A percentile compares a stretch with the other conserved stretches of the same genome.
These are phyloP conservation scores for Acer negundo DNA, from an alignment of 345 rosid species.

Conservation along the genomic window DNA sequence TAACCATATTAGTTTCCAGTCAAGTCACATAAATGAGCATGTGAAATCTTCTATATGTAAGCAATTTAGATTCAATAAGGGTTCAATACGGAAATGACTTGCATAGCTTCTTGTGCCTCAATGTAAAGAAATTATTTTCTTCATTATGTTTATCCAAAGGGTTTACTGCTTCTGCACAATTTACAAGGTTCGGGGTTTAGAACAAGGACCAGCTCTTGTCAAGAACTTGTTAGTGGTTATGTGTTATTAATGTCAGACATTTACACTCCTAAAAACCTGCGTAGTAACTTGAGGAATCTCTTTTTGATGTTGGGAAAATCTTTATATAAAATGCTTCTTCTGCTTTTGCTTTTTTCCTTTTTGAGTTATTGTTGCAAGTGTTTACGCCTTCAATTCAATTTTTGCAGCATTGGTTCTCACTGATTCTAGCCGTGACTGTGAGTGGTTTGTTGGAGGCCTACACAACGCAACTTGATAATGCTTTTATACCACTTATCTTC, in stretches of 20 bases:
- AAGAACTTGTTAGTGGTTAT: background rate
- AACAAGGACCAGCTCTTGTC: background rate
- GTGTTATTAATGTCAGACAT: background rate
- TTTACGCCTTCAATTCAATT: constrained; percentile 13
- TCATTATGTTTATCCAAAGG: background rate
- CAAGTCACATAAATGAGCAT: background rate
- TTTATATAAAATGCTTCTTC: background rate
- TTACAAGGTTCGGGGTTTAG: background rate
- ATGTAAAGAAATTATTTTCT: background rate
- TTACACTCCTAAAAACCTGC: background rate
- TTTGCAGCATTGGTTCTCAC: constrained; percentile 86
- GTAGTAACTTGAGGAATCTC: background rate
- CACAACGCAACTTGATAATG: constrained; percentile 90
- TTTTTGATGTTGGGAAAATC: background rate
- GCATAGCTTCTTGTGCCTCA: background rate
- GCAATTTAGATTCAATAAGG: background rate
- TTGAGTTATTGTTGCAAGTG: background rate
- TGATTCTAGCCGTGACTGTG: constrained; percentile 67
- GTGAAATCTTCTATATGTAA: background rate
- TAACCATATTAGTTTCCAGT: background rate
- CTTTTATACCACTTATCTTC: constrained; percentile 93
- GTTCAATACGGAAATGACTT: background rate
- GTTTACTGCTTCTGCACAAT: background rate
- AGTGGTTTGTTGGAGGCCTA: constrained; percentile 95
- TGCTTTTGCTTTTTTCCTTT: background rate